Evolutionary conservation across 108 stramenopile genomes (phyloP).

Genomic region (Skeletonema tropicum): DNA sequence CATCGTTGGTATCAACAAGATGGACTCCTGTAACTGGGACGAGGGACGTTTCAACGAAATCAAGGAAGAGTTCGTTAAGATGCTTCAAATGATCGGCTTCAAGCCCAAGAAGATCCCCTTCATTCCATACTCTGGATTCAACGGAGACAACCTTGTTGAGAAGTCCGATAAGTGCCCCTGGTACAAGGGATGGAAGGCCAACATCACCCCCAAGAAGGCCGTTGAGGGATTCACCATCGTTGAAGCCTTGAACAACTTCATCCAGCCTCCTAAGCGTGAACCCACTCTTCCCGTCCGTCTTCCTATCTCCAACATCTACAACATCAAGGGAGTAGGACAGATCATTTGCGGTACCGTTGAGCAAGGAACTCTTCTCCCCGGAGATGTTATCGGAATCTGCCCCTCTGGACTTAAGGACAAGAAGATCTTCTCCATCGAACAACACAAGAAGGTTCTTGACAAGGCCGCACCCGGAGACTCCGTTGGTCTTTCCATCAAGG

Average conservation of each 20-base stretch:
- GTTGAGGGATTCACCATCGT: conserved; percentile 73
- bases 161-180: conserved; percentile 73
- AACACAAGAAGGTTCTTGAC: too few species aligned
- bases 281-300: conserved; percentile 73
- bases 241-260: conserved; percentile 77
- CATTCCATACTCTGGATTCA: conserved; percentile 83
- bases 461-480: too few species aligned
- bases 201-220: conserved; percentile 63
- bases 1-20: conserved; percentile 83
- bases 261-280: conserved; percentile 61
- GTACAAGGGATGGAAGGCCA: conserved; percentile 81
- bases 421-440: too few species aligned
- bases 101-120: conserved; percentile 85
- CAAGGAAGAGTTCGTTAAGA: conserved; percentile 82
- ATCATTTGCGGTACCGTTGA: conserved; percentile 81
- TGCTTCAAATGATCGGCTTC: conserved; percentile 81
- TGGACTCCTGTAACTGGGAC: conserved; percentile 75
- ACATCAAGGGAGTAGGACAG: conserved; percentile 82
- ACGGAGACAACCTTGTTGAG: conserved; percentile 75
- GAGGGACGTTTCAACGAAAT: conserved; percentile 77
- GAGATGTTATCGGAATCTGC: conserved; percentile 71
- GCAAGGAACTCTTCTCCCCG: conserved; percentile 75
- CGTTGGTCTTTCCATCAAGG: too few species aligned
- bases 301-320: conserved; percentile 83
- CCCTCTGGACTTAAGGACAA: conserved; percentile 65